Conservation (phyloP, 305 asterid species). For the Caryopteris hybrid region DNA sequence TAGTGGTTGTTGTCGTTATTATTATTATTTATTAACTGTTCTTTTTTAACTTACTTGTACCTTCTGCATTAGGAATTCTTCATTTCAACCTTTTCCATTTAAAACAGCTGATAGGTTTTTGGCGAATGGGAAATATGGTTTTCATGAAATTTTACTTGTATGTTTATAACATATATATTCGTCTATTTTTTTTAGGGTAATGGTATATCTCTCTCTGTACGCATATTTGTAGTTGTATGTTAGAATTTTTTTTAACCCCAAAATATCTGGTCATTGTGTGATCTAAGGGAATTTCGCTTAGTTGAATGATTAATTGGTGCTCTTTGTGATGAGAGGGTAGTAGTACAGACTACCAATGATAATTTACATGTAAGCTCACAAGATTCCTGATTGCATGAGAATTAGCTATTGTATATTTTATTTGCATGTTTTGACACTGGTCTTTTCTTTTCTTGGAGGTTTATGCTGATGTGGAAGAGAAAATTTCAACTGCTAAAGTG, state of each 20-base stretch:
- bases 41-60: too few relatives aligned
- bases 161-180: neutral
- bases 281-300: neutral
- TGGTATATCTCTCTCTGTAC: neutral
- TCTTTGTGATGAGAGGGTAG: constrained; percentile 6
- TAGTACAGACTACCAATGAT: neutral
- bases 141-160: neutral
- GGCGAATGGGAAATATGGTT: neutral
- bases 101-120: neutral
- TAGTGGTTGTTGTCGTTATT: too few relatives aligned
- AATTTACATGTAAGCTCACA: neutral
- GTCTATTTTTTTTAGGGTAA: neutral
- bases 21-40: too few relatives aligned
- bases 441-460: constrained; percentile 41
- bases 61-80: too few relatives aligned
- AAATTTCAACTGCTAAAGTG: constrained; percentile 70
- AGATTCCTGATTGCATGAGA: neutral
- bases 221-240: neutral
- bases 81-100: too few relatives aligned
- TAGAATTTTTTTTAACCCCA: too few relatives aligned
- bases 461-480: constrained; percentile 42
- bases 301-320: neutral
- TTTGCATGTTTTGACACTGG: constrained; percentile 16
- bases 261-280: too few relatives aligned
- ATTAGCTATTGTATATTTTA: neutral